These are phyloP conservation scores for Bjerkandera adusta DNA, from an alignment of 1,284 basidiomycete genomes.

Conservation along the genomic window DNA sequence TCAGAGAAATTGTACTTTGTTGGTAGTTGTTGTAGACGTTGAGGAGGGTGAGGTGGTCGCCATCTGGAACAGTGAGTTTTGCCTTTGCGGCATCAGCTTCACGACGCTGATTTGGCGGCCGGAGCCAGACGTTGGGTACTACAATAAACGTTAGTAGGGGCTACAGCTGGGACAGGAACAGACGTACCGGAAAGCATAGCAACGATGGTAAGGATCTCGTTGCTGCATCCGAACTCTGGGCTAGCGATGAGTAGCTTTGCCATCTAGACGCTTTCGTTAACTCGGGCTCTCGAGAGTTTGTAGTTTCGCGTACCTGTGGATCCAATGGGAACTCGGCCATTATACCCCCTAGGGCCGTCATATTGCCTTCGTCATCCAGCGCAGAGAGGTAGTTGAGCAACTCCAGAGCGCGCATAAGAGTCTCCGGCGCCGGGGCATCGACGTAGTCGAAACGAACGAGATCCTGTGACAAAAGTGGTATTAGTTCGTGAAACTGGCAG, in stretches of 20 bases:
- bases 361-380: slow-evolving; percentile 91
- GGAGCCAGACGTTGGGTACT: slow-evolving; percentile 94
- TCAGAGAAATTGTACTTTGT: slow-evolving; percentile 56
- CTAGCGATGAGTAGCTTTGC: slow-evolving; percentile 94
- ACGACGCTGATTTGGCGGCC: slow-evolving; percentile 84
- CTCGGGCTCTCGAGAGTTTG: not conserved
- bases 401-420: slow-evolving; percentile 96
- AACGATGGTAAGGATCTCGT: slow-evolving; percentile 93
- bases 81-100: slow-evolving; percentile 95
- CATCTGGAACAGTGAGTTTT: slow-evolving; percentile 87
- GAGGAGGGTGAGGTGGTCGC: slow-evolving; percentile 93
- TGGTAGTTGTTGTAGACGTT: slow-evolving; percentile 97
- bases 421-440: slow-evolving; percentile 95
- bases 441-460: slow-evolving; percentile 94
- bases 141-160: slow-evolving; percentile 2
- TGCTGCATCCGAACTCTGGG: slow-evolving; percentile 94
- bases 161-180: not conserved
- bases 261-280: slow-evolving; percentile 43
- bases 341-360: slow-evolving; percentile 85
- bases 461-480: slow-evolving; percentile 55
- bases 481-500: not conserved
- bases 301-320: slow-evolving; percentile 65
- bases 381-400: slow-evolving; percentile 91
- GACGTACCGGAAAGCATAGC: slow-evolving; percentile 89
- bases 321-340: slow-evolving; percentile 99